phyloP scores from a whole-genome alignment of 2,329 filamentous ascomycete genomes.

The Beauveria sp. region DNA sequence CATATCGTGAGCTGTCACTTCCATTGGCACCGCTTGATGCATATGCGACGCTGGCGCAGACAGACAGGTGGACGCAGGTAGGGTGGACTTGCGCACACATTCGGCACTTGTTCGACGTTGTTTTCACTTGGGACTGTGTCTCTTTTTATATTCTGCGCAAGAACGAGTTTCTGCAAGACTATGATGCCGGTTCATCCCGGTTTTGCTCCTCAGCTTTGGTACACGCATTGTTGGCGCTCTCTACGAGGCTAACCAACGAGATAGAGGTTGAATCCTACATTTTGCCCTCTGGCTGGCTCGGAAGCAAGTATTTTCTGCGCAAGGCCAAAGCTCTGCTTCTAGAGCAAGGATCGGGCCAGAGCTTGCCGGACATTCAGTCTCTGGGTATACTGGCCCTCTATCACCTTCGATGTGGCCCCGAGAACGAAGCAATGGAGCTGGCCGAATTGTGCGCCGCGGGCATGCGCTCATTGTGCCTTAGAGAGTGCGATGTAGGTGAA shows the following conservation, averaged over 20 bases:
- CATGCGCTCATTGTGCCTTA: no score
- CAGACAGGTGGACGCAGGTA: neutral
- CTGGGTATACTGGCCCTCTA: no score
- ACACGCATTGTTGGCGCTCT: conserved; percentile 9
- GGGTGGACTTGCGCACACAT: conserved; percentile 11
- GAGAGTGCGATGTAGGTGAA: no score
- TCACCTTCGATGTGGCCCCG: no score
- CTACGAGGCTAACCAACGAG: conserved; percentile 1
- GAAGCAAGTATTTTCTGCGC: conserved; percentile 7
- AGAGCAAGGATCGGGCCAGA: no score
- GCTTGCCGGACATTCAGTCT: no score
- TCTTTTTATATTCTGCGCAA: conserved; percentile 15
- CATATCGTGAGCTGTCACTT: neutral
- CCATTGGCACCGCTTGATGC: neutral
- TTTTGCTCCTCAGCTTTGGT: conserved; percentile 14
- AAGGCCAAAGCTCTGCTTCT: neutral
- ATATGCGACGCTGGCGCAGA: neutral
- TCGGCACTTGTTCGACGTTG: conserved; percentile 5
- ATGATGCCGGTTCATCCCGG: neutral
- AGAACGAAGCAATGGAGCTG: no score
- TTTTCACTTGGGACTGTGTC: conserved; percentile 11
- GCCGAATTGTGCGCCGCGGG: no score
- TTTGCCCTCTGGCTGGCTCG: neutral
- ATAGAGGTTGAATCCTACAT: neutral
- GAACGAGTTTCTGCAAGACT: conserved; percentile 22